Evolutionary conservation across 2,329 filamentous ascomycete species (phyloP).

Genomic region (Verticillium nubilum): DNA sequence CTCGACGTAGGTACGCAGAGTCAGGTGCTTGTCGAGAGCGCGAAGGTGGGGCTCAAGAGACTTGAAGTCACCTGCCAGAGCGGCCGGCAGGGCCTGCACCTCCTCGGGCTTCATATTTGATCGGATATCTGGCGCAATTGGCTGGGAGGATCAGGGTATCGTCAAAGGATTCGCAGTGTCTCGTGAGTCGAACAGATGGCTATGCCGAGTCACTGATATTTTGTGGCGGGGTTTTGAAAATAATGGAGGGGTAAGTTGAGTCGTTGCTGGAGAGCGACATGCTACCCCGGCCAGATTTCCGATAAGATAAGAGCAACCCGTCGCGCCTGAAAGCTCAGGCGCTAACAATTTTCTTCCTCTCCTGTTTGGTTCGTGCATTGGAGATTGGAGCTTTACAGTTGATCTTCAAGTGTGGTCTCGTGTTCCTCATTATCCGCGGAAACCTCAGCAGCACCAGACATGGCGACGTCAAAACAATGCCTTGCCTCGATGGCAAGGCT

Average conservation of each 20-base stretch:
- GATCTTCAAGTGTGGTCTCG: neutral
- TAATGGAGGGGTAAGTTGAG: slow-evolving; percentile 6
- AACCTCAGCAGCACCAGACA: slow-evolving; percentile 16
- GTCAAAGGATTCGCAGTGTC: slow-evolving; percentile 2
- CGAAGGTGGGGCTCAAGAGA: slow-evolving; percentile 67
- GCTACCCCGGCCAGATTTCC: neutral
- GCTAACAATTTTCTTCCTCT: slow-evolving; percentile 5
- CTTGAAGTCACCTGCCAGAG: slow-evolving; percentile 69
- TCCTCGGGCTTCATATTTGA: slow-evolving; percentile 52
- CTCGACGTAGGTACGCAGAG: slow-evolving; percentile 77
- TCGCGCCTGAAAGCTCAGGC: slow-evolving; percentile 5
- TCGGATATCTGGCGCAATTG: slow-evolving; percentile 2
- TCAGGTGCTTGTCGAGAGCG: slow-evolving; percentile 81
- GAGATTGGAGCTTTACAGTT: neutral
- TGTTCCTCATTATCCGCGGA: neutral
- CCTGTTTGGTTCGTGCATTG: neutral
- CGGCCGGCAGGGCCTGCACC: slow-evolving; percentile 44
- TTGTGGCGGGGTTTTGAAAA: slow-evolving; percentile 16
- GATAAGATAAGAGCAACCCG: slow-evolving; percentile 22
- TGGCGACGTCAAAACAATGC: slow-evolving; percentile 49
- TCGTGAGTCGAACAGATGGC: slow-evolving; percentile 9
- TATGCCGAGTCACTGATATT: slow-evolving; percentile 5
- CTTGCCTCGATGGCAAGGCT: slow-evolving; percentile 50
- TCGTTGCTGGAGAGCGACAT: neutral
- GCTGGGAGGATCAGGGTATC: slow-evolving; percentile 1